Evolutionary conservation across 768 basidiomycete species (phyloP).

Genomic region (Chalciporus chontae): DNA sequence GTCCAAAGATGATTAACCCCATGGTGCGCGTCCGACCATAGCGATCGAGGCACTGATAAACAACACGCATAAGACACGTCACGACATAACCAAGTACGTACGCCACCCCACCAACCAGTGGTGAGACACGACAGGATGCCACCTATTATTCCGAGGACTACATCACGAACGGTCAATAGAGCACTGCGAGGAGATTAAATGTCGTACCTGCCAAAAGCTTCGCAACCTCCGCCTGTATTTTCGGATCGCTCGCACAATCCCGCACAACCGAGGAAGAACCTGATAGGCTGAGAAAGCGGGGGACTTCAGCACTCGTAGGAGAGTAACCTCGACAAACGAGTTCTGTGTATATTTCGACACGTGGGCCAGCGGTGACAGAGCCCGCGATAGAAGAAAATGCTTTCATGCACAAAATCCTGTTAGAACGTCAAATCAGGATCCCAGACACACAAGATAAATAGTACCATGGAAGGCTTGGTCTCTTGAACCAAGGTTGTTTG

Average conservation of each 20-base stretch:
- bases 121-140: conserved; percentile 3
- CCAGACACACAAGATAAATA: not conserved
- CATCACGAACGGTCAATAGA: not conserved
- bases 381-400: not conserved
- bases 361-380: conserved; percentile 2
- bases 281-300: not conserved
- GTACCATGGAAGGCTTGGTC: not conserved
- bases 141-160: conserved; percentile 3
- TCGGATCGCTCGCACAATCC: not conserved
- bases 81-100: not conserved
- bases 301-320: not conserved
- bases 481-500: not conserved
- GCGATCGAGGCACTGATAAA: not conserved
- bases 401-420: conserved; percentile 2
- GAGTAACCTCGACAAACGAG: conserved; percentile 1
- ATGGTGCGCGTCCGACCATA: not conserved
- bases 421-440: too few relatives aligned
- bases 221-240: not conserved
- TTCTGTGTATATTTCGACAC: conserved; percentile 5
- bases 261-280: not conserved
- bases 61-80: not conserved
- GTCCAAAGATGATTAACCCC: conserved; percentile 1
- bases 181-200: not conserved
- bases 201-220: not conserved
- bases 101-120: conserved; percentile 4